A percentile compares a stretch with the other conserved stretches of the same genome.
Evolutionary conservation across 495 filamentous ascomycete species (phyloP).

Genomic region (Articulospora tetracladia): DNA sequence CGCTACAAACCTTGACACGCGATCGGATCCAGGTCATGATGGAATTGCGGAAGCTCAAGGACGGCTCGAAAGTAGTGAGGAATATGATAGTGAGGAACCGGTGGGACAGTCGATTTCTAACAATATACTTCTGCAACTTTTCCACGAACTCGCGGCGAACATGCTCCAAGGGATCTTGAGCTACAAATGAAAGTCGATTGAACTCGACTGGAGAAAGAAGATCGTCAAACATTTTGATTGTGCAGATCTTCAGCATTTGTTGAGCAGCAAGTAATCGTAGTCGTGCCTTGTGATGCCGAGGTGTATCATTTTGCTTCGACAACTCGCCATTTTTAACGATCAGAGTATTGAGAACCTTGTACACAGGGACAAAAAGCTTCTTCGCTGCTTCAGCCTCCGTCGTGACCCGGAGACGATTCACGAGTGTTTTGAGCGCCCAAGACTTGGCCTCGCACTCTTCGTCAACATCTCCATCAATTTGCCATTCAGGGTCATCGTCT

Average conservation of each 20-base stretch:
- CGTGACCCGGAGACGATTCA: slow-evolving; percentile 75
- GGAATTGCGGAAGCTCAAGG: slow-evolving; percentile 58
- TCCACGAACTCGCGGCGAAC: slow-evolving; percentile 76
- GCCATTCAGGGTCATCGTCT: slow-evolving; percentile 58
- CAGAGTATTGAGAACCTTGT: slow-evolving; percentile 71
- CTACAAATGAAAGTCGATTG: slow-evolving; percentile 71
- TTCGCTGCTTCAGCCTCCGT: slow-evolving; percentile 57
- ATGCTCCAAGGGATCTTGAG: slow-evolving; percentile 69
- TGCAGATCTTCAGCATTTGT: slow-evolving; percentile 79
- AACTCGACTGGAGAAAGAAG: slow-evolving; percentile 68
- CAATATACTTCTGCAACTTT: slow-evolving; percentile 83
- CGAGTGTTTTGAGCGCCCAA: slow-evolving; percentile 83
- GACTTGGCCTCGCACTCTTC: slow-evolving; percentile 80
- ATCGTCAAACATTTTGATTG: slow-evolving; percentile 68
- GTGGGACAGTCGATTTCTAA: slow-evolving; percentile 57
- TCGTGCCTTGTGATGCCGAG: slow-evolving; percentile 66
- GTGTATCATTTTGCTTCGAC: slow-evolving; percentile 68
- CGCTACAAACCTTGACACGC: slow-evolving; percentile 53
- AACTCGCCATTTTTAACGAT: slow-evolving; percentile 74
- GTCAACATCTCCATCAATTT: slow-evolving; percentile 62
- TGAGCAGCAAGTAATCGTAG: slow-evolving; percentile 80
- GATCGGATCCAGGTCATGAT: slow-evolving; percentile 87
- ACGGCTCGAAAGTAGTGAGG: slow-evolving; percentile 86
- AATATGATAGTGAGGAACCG: slow-evolving; percentile 89
- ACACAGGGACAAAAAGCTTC: slow-evolving; percentile 63